phyloP scores from a whole-genome alignment of 495 filamentous ascomycete genomes.

The Hypomontagnella submonticulosa region DNA sequence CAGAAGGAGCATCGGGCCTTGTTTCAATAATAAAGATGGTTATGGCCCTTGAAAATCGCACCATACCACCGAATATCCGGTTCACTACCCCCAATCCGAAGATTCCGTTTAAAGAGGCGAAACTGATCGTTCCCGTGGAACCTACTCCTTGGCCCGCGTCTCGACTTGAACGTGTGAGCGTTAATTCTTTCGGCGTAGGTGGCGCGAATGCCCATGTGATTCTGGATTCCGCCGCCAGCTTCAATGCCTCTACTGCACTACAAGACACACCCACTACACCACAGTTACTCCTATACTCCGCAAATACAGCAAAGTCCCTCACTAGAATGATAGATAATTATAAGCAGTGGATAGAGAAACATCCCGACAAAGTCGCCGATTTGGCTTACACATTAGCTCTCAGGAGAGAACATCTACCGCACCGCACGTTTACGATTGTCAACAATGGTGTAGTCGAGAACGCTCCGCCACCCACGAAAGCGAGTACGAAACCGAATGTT shows the following conservation, averaged over 20 bases:
- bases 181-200: conserved; percentile 66
- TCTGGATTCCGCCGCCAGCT: conserved; percentile 36
- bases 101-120: conserved; percentile 38
- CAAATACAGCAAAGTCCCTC: conserved; percentile 30
- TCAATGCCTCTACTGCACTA: conserved; percentile 6
- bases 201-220: conserved; percentile 59
- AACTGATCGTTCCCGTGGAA: conserved; percentile 39
- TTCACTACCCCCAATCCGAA: conserved; percentile 42
- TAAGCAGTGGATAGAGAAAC: conserved; percentile 18
- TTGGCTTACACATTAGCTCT: conserved; percentile 36
- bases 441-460: conserved; percentile 25
- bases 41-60: conserved; percentile 59
- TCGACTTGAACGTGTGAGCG: conserved; percentile 47
- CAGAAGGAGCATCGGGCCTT: conserved; percentile 60
- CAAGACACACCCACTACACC: conserved; percentile 4
- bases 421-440: conserved; percentile 31
- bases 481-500: conserved; percentile 17
- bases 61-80: conserved; percentile 52
- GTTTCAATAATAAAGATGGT: conserved; percentile 61
- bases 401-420: conserved; percentile 38
- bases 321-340: conserved; percentile 19
- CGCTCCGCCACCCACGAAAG: conserved; percentile 13
- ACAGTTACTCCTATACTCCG: conserved; percentile 32
- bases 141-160: conserved; percentile 40
- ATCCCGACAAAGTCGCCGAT: conserved; percentile 29